Evolutionary conservation across 176 grass and related monocot genomes (phyloP), one percentile per base, ranked within the genome.

Genomic region (Eremochloa ophiuroides): DNA sequence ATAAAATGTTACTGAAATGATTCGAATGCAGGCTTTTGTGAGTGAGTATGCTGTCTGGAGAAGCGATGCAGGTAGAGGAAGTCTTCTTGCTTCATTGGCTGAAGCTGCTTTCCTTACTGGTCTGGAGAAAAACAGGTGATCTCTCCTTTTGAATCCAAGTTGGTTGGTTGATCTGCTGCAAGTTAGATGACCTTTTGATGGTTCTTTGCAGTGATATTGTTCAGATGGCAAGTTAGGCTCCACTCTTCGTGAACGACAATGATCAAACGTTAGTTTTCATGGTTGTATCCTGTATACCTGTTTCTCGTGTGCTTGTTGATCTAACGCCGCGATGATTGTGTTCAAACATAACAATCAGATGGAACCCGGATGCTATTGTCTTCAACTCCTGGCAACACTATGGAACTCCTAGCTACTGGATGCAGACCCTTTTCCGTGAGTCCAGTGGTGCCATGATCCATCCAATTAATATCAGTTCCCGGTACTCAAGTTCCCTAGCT

Each of bases 71-170:
- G 92, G 95, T 39, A 93, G 60, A 43, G 95, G 95, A 82, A 98
- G 89, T 71, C 90, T 98, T 75, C 85, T 98, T 68, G 92, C 90
- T 84, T 88, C 95, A 65, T 78, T 98, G 76, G 95, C 85, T 67
- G 95, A 98, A 61, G 95, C 95, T 79, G 95, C 83, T 73, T 98
- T 98, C 77, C 92, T 98, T 43, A 98, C 91, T 63, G 95, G 95
- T 38, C 31, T 98, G 43, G 95, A 98, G 64, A 93, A 85, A 70
- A 98, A 94, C 73, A 95, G 95, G 95, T 98, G 34, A 79, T 48
- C 47, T 82, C 20, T 29, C 29, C 40, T 71, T 82, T 71, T 25
- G 17, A 26, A 50, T 71, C 42, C 33, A 6, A 27, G 42, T 41
- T 77, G 10, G 69, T 75, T 61, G 41, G 22, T 41, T n/a, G 18